Evolutionary conservation across 2,329 filamentous ascomycete species (phyloP), one percentile per base, ranked within the genome.

Genomic region (Botrytis porri): DNA sequence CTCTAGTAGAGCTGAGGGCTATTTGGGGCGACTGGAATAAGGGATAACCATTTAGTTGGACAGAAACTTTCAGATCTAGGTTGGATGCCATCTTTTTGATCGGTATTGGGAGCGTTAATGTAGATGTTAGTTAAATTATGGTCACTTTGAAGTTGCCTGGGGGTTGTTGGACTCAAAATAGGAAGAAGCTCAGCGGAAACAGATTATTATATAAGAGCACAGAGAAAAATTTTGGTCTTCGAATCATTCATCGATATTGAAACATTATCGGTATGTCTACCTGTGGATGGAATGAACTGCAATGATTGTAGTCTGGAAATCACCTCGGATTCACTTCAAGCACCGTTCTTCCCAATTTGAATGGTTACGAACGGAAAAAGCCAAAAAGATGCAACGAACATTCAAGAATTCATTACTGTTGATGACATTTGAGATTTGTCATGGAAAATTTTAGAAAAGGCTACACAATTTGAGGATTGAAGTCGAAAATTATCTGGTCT

Each of bases 181-280:
- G 4, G 25, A 37, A 7, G 12, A 20, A 4, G 9, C 29, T 32
- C 8, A 35, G 16, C 4, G 1, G 1, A n/a, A 18, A 54, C 9
- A 4, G 25, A 0, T 22, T 9, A 37, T 67, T 57, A 54, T 41
- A 54, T 67, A 20, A 29, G 16, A 16, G 7, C 1, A 1, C 1
- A 39, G 5, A 9, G 2, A 51, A 1, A 29, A 14, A 7, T 6
- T 6, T 12, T 3, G 0, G 5, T 16, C 0, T 29, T 54, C 6
- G 12, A 22, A 39, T 12, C 9, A 54, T 54, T 54, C 25, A 57
- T 12, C 1, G 5, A 22, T 12, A 2, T 29, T 8, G 1, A 67
- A 35, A 14, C 1, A n/a, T 51, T 5, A 7, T 39, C 20, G 3
- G 8, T 8, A 8, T 18, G 32, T 16, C 12, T 39, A 29, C n/a